Evolutionary conservation across 2,329 filamentous ascomycete species (phyloP), one percentile per base, ranked within the genome.

Genomic region (Dryadomyces quercus-mongolicae): DNA sequence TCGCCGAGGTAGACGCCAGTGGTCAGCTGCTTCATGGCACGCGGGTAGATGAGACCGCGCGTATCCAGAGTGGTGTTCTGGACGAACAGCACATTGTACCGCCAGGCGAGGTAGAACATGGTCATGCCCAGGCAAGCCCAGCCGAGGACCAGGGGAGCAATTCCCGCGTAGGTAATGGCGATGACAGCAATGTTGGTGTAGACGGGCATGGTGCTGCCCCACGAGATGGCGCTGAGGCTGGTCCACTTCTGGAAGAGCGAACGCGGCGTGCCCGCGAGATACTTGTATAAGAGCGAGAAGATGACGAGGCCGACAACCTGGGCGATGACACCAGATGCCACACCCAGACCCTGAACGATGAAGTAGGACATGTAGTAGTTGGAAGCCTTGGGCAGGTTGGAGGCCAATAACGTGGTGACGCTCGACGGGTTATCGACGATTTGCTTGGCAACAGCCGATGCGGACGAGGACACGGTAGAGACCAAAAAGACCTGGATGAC

Each of bases 301-400:
- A 94, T 68, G 49, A 91, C 68, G 51, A 97, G 76, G 16, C 89
- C 88, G 15, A 74, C 71, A 0, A 76, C 66, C 61, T 94, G 88
- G 2, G 94, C 74, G 5, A 97, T 69, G 1, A 86, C 79, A 49
- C 84, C 80, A 0, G 88, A 78, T 3, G 89, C 86, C 57, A 92
- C 82, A 1, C 84, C 85, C 55, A 97, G 69, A 38, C 92, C 94
- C 68, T 97, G 93, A 2, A 98, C 80, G 36, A 97, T 81, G 60
- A 98, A 94, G 71, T 97, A 98, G 0, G 86, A 88, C 20, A 97
- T 84, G 68, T 96, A 98, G 65, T 97, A 94, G 70, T 95, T 97
- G 57, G 90, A 91, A 0, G 89, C 84, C 54, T 80, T 84, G 18
- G 93, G 93, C 6, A 98, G 74, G 56, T 87, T 85, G 16, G 74